These are phyloP conservation scores for Coniochaeta hoffmannii DNA, from an alignment of 2,329 filamentous ascomycete genomes.

Conservation along the genomic window DNA sequence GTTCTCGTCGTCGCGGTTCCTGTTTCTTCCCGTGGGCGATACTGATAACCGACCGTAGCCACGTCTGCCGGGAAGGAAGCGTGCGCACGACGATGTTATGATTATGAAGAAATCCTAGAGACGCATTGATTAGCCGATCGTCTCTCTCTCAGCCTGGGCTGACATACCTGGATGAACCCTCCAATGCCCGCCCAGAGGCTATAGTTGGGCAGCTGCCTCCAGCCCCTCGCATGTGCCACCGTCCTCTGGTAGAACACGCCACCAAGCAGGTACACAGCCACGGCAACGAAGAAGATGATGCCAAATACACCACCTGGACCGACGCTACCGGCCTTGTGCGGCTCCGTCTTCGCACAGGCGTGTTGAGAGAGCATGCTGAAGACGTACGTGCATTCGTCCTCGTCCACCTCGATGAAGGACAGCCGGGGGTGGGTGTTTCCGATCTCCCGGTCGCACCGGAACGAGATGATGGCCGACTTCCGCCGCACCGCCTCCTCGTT, in stretches of 20 bases:
- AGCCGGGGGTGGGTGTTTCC: constrained; percentile 59
- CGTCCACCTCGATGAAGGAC: constrained; percentile 75
- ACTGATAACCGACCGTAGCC: constrained; percentile 61
- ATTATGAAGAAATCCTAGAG: constrained; percentile 59
- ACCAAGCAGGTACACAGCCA: constrained; percentile 83
- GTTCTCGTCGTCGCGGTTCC: constrained; percentile 75
- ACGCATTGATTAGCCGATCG: constrained; percentile 4
- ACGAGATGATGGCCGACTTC: constrained; percentile 84
- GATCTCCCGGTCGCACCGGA: constrained; percentile 84
- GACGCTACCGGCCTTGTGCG: constrained; percentile 65
- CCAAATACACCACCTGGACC: constrained; percentile 74
- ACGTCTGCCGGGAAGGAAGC: constrained; percentile 54
- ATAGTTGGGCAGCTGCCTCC: constrained; percentile 94
- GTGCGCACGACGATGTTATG: constrained; percentile 60
- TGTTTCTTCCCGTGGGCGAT: constrained; percentile 39
- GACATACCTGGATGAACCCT: constrained; percentile 70
- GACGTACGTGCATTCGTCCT: constrained; percentile 90
- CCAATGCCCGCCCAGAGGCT: constrained; percentile 84
- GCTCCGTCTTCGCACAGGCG: constrained; percentile 64
- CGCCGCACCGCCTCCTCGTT: constrained; percentile 32
- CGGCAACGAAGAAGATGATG: constrained; percentile 69
- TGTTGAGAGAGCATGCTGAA: constrained; percentile 85
- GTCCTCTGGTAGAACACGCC: constrained; percentile 94
- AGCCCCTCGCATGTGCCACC: constrained; percentile 88
- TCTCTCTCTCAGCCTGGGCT: neutral